phyloP scores from a whole-genome alignment of 2,329 filamentous ascomycete genomes.

The Orbilia blumenaviensis region DNA sequence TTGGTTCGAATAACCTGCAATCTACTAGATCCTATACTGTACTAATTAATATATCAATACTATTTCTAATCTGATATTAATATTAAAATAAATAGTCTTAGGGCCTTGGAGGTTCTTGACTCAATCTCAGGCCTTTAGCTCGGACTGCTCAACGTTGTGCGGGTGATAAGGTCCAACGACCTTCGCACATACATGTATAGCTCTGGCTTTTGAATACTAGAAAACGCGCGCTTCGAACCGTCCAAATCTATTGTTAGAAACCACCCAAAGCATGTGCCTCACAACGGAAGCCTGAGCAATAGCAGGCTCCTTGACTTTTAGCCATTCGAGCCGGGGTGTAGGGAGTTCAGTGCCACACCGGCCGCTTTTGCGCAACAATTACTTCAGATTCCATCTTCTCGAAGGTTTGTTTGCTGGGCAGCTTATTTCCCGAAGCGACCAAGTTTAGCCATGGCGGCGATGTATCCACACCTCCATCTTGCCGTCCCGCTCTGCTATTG shows the following conservation, averaged over 20 bases:
- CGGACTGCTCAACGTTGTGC: too few species aligned
- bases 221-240: conserved; percentile 53
- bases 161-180: too few species aligned
- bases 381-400: conserved; percentile 16
- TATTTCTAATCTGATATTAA: too few species aligned
- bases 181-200: too few species aligned
- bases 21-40: too few species aligned
- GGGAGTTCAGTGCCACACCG: conserved; percentile 5
- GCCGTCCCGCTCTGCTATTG: conserved; percentile 38
- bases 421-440: conserved; percentile 54
- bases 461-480: conserved; percentile 33
- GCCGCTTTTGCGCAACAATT: conserved; percentile 19
- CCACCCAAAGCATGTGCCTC: background rate
- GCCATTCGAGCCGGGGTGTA: background rate
- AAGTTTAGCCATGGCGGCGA: conserved; percentile 49
- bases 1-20: too few species aligned
- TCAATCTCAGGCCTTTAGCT: too few species aligned
- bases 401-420: conserved; percentile 27
- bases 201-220: background rate
- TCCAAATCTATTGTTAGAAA: conserved; percentile 47
- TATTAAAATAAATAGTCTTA: too few species aligned
- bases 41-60: too few species aligned
- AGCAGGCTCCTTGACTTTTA: background rate
- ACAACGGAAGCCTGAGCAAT: background rate
- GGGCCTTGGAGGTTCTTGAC: too few species aligned